Evolutionary conservation across 2,329 filamentous ascomycete genomes (phyloP).

Genomic region (Diaporthe aspalathi): DNA sequence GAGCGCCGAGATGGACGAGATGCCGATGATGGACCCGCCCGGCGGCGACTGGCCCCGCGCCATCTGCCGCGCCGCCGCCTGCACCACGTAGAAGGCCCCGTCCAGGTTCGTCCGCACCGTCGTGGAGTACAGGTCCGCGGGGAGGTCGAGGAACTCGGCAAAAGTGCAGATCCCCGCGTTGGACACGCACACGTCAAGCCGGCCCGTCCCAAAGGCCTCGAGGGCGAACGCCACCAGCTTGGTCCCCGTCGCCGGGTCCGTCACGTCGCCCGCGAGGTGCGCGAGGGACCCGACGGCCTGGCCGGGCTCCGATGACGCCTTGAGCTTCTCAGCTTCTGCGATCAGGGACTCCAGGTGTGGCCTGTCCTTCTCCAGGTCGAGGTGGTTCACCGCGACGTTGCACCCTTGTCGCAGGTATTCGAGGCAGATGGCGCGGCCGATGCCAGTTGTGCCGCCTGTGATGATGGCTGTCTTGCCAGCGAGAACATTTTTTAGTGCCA

Average conservation of each 20-base stretch:
- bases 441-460: constrained; percentile 87
- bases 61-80: constrained; percentile 89
- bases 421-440: constrained; percentile 85
- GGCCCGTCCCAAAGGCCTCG: constrained; percentile 62
- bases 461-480: constrained; percentile 83
- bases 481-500: constrained; percentile 68
- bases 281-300: constrained; percentile 68
- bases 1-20: constrained; percentile 79
- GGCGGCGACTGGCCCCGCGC: constrained; percentile 68
- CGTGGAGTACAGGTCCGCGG: constrained; percentile 74
- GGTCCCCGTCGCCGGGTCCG: constrained; percentile 76
- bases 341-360: constrained; percentile 65
- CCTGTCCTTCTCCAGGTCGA: constrained; percentile 67
- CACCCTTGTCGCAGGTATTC: constrained; percentile 83
- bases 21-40: constrained; percentile 83
- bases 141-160: constrained; percentile 83
- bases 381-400: constrained; percentile 83
- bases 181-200: constrained; percentile 83
- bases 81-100: constrained; percentile 88
- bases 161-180: constrained; percentile 93
- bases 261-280: constrained; percentile 81
- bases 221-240: constrained; percentile 76
- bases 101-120: constrained; percentile 86
- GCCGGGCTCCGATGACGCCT: constrained; percentile 46
- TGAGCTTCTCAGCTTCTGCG: constrained; percentile 61